phyloP scores from a whole-genome alignment of 768 basidiomycete genomes.

The Tylopilus sp. region DNA sequence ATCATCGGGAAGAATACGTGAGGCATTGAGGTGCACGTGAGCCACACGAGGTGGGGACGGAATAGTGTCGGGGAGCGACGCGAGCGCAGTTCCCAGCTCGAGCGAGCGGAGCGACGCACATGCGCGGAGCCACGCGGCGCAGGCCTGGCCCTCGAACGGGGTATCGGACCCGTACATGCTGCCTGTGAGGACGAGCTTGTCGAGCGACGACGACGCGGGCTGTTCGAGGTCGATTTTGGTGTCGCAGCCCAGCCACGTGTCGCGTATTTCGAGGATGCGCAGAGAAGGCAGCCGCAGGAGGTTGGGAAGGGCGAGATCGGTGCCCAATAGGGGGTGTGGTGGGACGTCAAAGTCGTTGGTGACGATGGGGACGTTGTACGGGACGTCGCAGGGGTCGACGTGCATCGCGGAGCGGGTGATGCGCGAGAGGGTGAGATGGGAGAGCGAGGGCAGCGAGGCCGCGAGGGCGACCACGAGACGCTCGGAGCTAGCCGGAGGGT shows the following conservation, averaged over 20 bases:
- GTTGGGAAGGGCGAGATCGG: slow-evolving; percentile 59
- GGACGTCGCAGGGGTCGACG: slow-evolving; percentile 45
- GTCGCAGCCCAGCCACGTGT: slow-evolving; percentile 61
- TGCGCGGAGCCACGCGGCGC: slow-evolving; percentile 23
- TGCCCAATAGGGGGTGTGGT: slow-evolving; percentile 48
- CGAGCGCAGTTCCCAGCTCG: slow-evolving; percentile 23
- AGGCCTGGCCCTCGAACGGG: slow-evolving; percentile 20
- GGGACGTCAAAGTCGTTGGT: slow-evolving; percentile 60
- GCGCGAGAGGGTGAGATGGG: slow-evolving; percentile 55
- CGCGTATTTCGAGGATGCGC: slow-evolving; percentile 57
- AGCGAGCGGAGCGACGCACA: slow-evolving; percentile 22
- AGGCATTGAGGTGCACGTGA: slow-evolving; percentile 26
- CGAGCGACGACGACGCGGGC: slow-evolving; percentile 1
- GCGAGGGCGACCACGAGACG: slow-evolving; percentile 68
- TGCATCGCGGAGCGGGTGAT: slow-evolving; percentile 67
- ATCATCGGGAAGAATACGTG: slow-evolving; percentile 22
- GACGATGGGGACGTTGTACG: slow-evolving; percentile 53
- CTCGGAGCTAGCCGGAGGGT: slow-evolving; percentile 37
- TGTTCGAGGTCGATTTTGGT: slow-evolving; percentile 14
- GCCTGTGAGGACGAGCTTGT: slow-evolving; percentile 27
- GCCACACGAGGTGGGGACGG: slow-evolving; percentile 9
- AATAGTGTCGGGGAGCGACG: slow-evolving; percentile 1
- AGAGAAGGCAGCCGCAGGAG: slow-evolving; percentile 64
- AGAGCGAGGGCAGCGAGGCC: slow-evolving; percentile 51
- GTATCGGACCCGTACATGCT: slow-evolving; percentile 27